Evolutionary conservation across 2,329 filamentous ascomycete genomes (phyloP).

Genomic region (Didymella exigua): DNA sequence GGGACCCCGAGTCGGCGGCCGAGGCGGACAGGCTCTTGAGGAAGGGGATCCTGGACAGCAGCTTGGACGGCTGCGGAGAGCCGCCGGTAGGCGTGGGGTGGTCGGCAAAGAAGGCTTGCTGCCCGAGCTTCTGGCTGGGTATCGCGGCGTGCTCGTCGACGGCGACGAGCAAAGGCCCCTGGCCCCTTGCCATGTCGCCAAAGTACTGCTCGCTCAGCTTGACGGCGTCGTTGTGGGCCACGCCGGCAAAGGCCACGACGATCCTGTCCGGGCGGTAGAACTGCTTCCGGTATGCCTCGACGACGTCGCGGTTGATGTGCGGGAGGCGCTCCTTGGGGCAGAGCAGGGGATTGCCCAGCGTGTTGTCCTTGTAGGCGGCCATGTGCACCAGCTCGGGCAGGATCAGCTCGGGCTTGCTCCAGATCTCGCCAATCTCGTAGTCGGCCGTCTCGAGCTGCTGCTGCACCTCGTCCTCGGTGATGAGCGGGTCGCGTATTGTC

Average conservation of each 20-base stretch:
- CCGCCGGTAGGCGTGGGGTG: conserved; percentile 46
- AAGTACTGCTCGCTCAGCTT: conserved; percentile 82
- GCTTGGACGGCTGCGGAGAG: conserved; percentile 62
- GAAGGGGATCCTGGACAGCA: conserved; percentile 85
- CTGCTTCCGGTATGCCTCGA: conserved; percentile 77
- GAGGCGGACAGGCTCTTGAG: conserved; percentile 87
- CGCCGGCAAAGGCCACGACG: conserved; percentile 93
- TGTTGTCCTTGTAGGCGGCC: conserved; percentile 95
- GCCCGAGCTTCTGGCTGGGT: conserved; percentile 35
- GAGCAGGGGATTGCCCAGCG: conserved; percentile 87
- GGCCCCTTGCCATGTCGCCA: conserved; percentile 77
- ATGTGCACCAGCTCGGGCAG: conserved; percentile 94
- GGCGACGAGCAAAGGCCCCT: conserved; percentile 52
- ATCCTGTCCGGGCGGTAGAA: conserved; percentile 92
- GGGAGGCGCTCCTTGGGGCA: conserved; percentile 84
- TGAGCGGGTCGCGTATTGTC: conserved; percentile 83
- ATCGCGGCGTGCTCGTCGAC: conserved; percentile 30
- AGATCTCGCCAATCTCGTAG: conserved; percentile 97
- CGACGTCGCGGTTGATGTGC: conserved; percentile 73
- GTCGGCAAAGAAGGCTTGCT: conserved; percentile 54
- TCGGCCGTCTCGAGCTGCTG: conserved; percentile 89
- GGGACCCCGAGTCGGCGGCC: conserved; percentile 64
- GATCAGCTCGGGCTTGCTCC: conserved; percentile 95
- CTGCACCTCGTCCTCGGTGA: conserved; percentile 84
- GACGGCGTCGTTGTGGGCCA: conserved; percentile 81